phyloP scores from a whole-genome alignment of 1,139 yeast genomes.

The Scheffersomyces titani region DNA sequence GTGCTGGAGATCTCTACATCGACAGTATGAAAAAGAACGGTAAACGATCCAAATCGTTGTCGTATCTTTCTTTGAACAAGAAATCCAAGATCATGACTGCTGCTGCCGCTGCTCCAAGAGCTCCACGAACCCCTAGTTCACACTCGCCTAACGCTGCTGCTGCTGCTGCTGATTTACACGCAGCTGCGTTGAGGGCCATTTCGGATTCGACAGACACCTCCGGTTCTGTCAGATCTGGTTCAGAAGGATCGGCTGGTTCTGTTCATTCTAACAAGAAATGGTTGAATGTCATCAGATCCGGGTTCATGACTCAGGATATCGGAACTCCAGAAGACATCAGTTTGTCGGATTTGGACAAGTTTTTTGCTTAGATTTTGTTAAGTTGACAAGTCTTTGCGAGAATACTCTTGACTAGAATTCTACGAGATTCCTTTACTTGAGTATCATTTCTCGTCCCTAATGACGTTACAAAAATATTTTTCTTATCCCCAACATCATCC shows the following conservation, averaged over 20 bases:
- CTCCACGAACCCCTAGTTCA: conserved; percentile 60
- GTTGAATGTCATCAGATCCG: conserved; percentile 71
- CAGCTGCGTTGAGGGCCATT: conserved; percentile 63
- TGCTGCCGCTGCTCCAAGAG: conserved; percentile 81
- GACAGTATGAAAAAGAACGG: conserved; percentile 41
- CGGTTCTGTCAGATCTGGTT: conserved; percentile 6
- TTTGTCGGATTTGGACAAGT: conserved; percentile 69
- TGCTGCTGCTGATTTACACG: conserved; percentile 74
- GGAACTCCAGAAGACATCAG: conserved; percentile 77
- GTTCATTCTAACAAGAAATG: conserved; percentile 53
- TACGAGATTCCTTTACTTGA: background rate
- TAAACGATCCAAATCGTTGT: conserved; percentile 66
- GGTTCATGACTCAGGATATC: conserved; percentile 73
- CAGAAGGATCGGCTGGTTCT: conserved; percentile 2
- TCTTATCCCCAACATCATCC: background rate
- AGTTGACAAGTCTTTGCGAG: background rate
- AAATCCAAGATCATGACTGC: conserved; percentile 63
- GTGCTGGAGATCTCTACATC: conserved; percentile 15
- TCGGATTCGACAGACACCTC: conserved; percentile 30
- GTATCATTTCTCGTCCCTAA: background rate
- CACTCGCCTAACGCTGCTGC: conserved; percentile 66
- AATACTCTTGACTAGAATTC: background rate
- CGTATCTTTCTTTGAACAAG: conserved; percentile 50
- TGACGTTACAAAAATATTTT: background rate
- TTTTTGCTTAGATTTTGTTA: conserved; percentile 32